A percentile compares a stretch with the other conserved stretches of the same genome.
These are phyloP conservation scores for Aureobasidium sp. DNA, from an alignment of 2,329 filamentous ascomycete species.

Conservation along the genomic window DNA sequence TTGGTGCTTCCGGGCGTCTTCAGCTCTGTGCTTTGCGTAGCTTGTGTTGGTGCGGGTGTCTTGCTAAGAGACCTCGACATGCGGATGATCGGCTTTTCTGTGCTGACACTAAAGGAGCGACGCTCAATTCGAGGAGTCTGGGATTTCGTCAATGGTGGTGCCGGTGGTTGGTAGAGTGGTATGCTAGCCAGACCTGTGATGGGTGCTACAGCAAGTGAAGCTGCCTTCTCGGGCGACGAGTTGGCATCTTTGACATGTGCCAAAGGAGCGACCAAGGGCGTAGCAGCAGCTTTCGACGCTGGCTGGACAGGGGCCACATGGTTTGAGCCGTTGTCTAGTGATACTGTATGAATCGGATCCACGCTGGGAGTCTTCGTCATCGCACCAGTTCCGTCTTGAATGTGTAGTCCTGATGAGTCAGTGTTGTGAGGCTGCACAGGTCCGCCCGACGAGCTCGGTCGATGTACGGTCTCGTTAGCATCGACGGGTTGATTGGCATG, in stretches of 20 bases:
- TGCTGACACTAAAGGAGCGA: background rate
- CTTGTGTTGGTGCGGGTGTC: constrained; percentile 11
- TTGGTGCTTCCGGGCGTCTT: constrained; percentile 16
- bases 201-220: constrained; percentile 12
- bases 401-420: background rate
- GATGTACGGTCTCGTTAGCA: background rate
- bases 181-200: constrained; percentile 6
- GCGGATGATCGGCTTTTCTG: background rate
- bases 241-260: background rate
- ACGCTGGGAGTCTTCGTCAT: background rate
- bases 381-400: background rate
- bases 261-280: background rate
- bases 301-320: background rate
- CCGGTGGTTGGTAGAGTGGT: constrained; percentile 9
- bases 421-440: background rate
- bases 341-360: background rate
- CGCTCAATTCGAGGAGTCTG: constrained; percentile 3
- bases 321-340: background rate
- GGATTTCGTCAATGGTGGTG: constrained; percentile 7
- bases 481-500: background rate
- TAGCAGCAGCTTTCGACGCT: too few species aligned
- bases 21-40: background rate
- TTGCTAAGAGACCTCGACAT: constrained; percentile 4
- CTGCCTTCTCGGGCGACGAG: constrained; percentile 4
- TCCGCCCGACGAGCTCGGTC: background rate